Base-by-base conservation (phyloP, 331 rosid species). In the Dryas integrifolia region DNA sequence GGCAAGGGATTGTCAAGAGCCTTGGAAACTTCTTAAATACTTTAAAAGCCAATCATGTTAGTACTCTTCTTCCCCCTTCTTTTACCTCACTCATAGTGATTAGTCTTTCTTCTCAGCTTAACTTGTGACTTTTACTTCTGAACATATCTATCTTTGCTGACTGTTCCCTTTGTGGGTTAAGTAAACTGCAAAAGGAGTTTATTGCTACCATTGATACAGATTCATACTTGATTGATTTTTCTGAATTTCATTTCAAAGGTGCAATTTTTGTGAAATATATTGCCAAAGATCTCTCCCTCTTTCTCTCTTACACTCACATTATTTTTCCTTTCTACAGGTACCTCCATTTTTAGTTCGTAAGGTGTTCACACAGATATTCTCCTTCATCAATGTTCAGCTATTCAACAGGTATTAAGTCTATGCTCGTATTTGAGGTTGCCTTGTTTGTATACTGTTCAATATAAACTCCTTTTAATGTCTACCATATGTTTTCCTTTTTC, bases 261-360 rank as follows among this genome's bases (percentile, higher is more conserved):
- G 41, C 49, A 52, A 5, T 5, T 4, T 69, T 11, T 52, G 10
- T 40, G 21, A 40, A 51, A 21, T 53, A 0, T 40, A 21, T 53
- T 35, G 0, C 24, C 49, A 8, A 52, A 6, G 41, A 30, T 47
- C 35, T 21, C 47, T 21, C 45, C 7, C 9, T 5, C 30, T 58
- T 58, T 39, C 38, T 45, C 4, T 12, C 9, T 56, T 44, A 9
- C 47, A 3, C 11, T 2, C 67, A 43, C 68, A 41, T 35, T 51
- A 53, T 62, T 57, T 76, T 76, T 77, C 70, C 14, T 50, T 72
- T 79, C 75, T 72, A 26, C 82, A 91, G 97, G 97, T 91, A 47
- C 97, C 97, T 62, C 92, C 97, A 40, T 87, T 87, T 84, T 84
- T 91, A 82, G 97, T 91, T 75, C 91, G 92, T 15, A 91, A 91